Conservation (phyloP, 192 early-diverging fungal genomes). For the Backusella macrospora region DNA sequence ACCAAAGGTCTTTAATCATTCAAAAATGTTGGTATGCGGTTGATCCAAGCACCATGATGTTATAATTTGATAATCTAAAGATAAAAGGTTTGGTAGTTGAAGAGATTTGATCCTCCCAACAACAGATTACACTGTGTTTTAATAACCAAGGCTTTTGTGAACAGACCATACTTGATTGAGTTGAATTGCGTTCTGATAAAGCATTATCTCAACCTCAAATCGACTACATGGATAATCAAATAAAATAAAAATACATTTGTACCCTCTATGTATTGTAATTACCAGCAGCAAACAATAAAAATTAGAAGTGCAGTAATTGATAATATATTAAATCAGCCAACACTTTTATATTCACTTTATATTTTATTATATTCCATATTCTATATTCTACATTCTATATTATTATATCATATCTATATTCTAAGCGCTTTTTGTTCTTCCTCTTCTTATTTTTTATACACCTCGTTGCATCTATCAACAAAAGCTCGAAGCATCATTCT, state of each 20-base stretch:
- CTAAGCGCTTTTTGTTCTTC: not conserved
- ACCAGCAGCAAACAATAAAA: too few species aligned
- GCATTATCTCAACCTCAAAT: constrained; percentile 56
- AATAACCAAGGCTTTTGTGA: constrained; percentile 66
- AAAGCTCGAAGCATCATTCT: constrained; percentile 76
- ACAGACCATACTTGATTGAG: constrained; percentile 42
- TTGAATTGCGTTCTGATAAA: constrained; percentile 35
- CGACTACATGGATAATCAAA: constrained; percentile 10
- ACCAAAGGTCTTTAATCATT: too few species aligned
- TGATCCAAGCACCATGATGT: constrained; percentile 58
- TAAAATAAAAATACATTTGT: too few species aligned
- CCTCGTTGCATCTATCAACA: constrained; percentile 51
- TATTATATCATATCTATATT: not conserved
- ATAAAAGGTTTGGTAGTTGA: constrained; percentile 59
- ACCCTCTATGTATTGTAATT: too few species aligned
- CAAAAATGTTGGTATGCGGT: too few species aligned
- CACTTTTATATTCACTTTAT: too few species aligned
- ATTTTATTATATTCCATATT: not conserved
- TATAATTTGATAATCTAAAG: constrained; percentile 66
- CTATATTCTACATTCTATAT: too few species aligned
- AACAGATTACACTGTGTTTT: constrained; percentile 67
- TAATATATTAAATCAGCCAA: too few species aligned
- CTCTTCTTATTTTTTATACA: constrained; percentile 49
- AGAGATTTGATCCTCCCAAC: constrained; percentile 62
- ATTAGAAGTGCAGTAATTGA: too few species aligned